phyloP scores from a whole-genome alignment of 2,329 filamentous ascomycete species.

The Talaromyces sp. region DNA sequence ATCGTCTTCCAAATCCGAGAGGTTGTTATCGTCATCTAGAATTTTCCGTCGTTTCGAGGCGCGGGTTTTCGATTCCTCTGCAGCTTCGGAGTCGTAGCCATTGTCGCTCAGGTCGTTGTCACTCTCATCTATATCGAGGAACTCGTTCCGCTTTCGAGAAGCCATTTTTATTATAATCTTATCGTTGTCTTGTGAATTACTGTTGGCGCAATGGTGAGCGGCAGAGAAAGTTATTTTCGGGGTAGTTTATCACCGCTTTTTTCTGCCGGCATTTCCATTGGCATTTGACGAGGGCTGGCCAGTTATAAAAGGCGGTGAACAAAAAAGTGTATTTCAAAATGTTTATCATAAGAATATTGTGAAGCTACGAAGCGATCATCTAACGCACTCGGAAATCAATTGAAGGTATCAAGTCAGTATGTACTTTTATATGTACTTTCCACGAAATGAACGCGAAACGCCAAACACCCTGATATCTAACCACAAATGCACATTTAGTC shows the following conservation, averaged over 20 bases:
- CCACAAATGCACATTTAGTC: conserved; percentile 7
- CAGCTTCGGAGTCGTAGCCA: conserved; percentile 47
- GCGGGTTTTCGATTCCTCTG: conserved; percentile 39
- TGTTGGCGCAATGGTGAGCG: background rate
- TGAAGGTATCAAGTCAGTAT: conserved; percentile 3
- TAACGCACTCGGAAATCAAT: background rate
- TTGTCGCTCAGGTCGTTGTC: conserved; percentile 39
- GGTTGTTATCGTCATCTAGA: conserved; percentile 22
- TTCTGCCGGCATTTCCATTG: background rate
- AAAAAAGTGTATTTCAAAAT: too few relatives aligned
- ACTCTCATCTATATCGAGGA: conserved; percentile 35
- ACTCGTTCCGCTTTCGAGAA: conserved; percentile 39
- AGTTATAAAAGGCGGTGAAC: background rate
- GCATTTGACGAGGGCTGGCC: background rate
- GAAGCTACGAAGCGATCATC: background rate
- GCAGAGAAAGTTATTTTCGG: conserved; percentile 10
- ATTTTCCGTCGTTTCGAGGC: conserved; percentile 33
- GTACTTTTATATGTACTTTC: conserved; percentile 4
- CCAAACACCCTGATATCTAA: conserved; percentile 4
- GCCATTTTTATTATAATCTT: conserved; percentile 28
- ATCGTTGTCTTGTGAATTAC: background rate
- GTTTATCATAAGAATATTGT: background rate
- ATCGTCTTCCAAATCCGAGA: conserved; percentile 46
- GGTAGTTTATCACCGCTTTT: conserved; percentile 5
- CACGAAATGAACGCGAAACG: background rate